phyloP scores from a whole-genome alignment of 2,329 filamentous ascomycete genomes.

The Nigrospora osmanthi region DNA sequence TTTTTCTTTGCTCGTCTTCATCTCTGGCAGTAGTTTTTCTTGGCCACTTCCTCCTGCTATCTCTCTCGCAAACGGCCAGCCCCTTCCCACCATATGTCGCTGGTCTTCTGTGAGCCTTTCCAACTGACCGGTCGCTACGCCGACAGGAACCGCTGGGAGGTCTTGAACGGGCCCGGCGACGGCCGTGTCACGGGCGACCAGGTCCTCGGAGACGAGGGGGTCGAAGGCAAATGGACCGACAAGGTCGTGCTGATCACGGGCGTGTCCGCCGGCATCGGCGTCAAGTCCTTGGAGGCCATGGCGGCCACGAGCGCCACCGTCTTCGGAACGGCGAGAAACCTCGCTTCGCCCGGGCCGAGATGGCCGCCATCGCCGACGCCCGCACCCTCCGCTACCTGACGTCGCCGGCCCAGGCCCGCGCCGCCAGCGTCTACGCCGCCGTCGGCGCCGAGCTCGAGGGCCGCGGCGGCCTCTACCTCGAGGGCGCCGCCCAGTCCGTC shows the following conservation, averaged over 20 bases:
- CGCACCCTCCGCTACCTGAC: conserved; percentile 13
- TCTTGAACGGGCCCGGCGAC: conserved; percentile 23
- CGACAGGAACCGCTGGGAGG: conserved; percentile 12
- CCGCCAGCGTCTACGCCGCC: conserved; percentile 34
- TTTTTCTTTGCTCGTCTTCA: too few species aligned
- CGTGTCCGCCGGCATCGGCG: conserved; percentile 29
- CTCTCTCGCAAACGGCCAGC: too few species aligned
- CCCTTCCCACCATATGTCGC: too few species aligned
- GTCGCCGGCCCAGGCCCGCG: conserved; percentile 31
- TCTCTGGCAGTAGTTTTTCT: too few species aligned
- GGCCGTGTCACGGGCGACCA: conserved; percentile 27
- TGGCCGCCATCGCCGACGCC: conserved; percentile 4
- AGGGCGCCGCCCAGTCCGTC: conserved; percentile 28
- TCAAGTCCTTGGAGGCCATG: conserved; percentile 32
- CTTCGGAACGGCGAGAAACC: conserved; percentile 33
- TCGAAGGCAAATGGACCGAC: conserved; percentile 11
- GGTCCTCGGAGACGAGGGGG: conserved; percentile 25
- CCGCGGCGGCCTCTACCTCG: conserved; percentile 32
- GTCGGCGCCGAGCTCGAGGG: conserved; percentile 28
- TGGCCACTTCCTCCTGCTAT: too few species aligned
- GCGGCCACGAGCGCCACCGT: conserved; percentile 33
- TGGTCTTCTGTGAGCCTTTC: too few species aligned
- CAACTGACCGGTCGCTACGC: conserved; percentile 13
- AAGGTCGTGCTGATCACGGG: conserved; percentile 34
- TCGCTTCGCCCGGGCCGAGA: conserved; percentile 16